Percentiles rank a stretch among this genome's conserved stretches.
Conservation (phyloP, 2,329 filamentous ascomycete species). For the Alternaria infectoria region DNA sequence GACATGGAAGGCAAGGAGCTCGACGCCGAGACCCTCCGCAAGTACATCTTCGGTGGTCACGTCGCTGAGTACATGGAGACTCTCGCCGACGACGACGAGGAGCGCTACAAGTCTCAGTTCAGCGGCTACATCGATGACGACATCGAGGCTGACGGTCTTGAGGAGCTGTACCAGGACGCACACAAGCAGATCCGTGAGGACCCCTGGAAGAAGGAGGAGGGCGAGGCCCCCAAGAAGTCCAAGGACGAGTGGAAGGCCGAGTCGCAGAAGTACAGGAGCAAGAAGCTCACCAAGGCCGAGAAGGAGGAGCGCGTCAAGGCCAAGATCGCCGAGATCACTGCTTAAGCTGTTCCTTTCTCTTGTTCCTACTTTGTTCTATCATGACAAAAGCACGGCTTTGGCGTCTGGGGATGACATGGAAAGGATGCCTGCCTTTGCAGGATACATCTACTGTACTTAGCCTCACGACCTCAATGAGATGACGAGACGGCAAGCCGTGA, state of each 20-base stretch:
- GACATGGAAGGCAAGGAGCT: slow-evolving; percentile 98
- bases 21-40: slow-evolving; percentile 93
- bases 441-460: slow-evolving; percentile 37
- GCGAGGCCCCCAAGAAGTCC: slow-evolving; percentile 83
- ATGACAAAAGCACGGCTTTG: slow-evolving; percentile 45
- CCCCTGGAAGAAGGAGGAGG: slow-evolving; percentile 89
- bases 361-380: slow-evolving; percentile 28
- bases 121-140: slow-evolving; percentile 97
- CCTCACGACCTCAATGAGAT: slow-evolving; percentile 39
- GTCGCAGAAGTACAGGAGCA: slow-evolving; percentile 83
- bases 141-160: slow-evolving; percentile 92
- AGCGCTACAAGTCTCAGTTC: slow-evolving; percentile 99
- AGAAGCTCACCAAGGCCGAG: slow-evolving; percentile 84
- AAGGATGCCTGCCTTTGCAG: slow-evolving; percentile 36
- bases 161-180: slow-evolving; percentile 94
- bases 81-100: slow-evolving; percentile 98
- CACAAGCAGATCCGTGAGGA: slow-evolving; percentile 98
- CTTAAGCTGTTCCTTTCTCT: slow-evolving; percentile 35
- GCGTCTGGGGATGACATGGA: slow-evolving; percentile 45
- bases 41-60: slow-evolving; percentile 99
- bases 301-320: slow-evolving; percentile 82
- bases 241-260: slow-evolving; percentile 98
- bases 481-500: slow-evolving; percentile 36
- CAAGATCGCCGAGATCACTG: slow-evolving; percentile 84
- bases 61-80: slow-evolving; percentile 99